Percentiles rank a stretch among this genome's conserved stretches.
Conservation (phyloP, 1,284 basidiomycete genomes). For the Chiua sp. region DNA sequence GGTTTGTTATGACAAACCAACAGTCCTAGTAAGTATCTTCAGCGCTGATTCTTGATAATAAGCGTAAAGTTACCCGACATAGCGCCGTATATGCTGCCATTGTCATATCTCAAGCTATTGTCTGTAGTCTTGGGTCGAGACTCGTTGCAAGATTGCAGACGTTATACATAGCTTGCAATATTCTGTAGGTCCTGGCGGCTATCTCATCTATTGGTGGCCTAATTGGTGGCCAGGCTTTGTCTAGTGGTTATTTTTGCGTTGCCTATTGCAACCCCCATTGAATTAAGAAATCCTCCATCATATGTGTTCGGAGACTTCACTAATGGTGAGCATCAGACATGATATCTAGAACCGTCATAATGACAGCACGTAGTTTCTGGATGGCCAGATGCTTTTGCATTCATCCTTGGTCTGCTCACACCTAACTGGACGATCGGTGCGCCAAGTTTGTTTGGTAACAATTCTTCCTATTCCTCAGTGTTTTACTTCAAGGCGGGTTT, state of each 20-base stretch:
- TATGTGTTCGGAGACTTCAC: constrained; percentile 45
- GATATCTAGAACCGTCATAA: not conserved
- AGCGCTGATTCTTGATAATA: constrained; percentile 31
- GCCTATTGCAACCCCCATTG: constrained; percentile 47
- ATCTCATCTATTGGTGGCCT: not conserved
- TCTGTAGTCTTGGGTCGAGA: constrained; percentile 50
- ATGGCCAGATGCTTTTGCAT: constrained; percentile 54
- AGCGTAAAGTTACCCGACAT: constrained; percentile 1
- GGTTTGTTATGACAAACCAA: constrained; percentile 32
- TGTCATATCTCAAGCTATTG: constrained; percentile 38
- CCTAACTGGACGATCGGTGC: constrained; percentile 52
- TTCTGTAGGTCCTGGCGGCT: constrained; percentile 31
- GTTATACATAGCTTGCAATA: constrained; percentile 35
- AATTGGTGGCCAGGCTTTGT: constrained; percentile 36
- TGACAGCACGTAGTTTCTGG: constrained; percentile 43
- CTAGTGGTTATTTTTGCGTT: constrained; percentile 52
- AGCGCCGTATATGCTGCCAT: constrained; percentile 40
- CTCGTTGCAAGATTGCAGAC: constrained; percentile 39
- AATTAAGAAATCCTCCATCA: constrained; percentile 47
- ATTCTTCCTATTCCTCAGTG: not conserved
- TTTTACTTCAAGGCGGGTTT: constrained; percentile 44
- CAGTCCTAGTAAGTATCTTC: constrained; percentile 36
- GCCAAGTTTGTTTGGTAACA: not conserved
- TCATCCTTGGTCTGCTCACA: constrained; percentile 54
- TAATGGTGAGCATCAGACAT: constrained; percentile 34